Conservation (phyloP, 2,329 filamentous ascomycete species). For the Paecilomyces niveus region DNA sequence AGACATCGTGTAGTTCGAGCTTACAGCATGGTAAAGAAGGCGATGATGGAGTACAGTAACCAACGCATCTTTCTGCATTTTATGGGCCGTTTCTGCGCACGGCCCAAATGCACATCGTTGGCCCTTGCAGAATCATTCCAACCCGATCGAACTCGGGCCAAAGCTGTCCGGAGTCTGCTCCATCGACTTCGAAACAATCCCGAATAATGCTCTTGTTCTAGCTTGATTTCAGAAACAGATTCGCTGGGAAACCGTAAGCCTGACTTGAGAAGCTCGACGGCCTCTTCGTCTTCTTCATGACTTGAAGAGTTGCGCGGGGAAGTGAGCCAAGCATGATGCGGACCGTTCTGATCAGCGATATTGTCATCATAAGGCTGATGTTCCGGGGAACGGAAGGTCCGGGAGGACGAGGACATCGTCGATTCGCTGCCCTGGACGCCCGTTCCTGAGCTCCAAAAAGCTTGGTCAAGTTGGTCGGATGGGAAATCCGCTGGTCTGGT, state of each 20-base stretch:
- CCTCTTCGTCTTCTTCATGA: background rate
- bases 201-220: background rate
- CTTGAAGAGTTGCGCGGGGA: background rate
- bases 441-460: background rate
- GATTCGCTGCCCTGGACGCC: background rate
- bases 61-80: background rate
- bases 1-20: background rate
- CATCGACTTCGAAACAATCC: background rate
- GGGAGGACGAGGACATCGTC: background rate
- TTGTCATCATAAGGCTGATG: background rate
- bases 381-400: background rate
- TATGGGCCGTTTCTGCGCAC: background rate
- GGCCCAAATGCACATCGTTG: background rate
- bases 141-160: background rate
- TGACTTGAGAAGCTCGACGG: background rate
- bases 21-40: constrained; percentile 23
- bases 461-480: background rate
- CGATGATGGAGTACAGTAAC: background rate
- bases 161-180: background rate
- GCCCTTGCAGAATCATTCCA: background rate
- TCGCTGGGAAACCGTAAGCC: background rate
- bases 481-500: background rate
- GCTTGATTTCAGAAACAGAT: background rate
- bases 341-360: background rate
- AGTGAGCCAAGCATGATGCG: background rate